Conservation (phyloP, 1,284 basidiomycete genomes). For the Leccinum huronense region DNA sequence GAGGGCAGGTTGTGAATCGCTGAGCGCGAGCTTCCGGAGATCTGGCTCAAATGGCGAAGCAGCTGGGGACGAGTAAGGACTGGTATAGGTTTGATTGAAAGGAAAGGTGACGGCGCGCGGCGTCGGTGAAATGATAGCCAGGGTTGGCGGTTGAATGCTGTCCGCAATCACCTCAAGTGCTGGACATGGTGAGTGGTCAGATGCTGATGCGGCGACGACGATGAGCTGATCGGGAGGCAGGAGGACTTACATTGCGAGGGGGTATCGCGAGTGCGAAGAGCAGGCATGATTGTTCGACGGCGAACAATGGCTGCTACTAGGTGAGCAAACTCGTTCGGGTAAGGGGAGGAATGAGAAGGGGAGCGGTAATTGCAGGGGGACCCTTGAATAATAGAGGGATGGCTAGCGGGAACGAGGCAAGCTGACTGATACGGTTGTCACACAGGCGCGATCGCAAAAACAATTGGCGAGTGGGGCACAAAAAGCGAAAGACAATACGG, state of each 20-base stretch:
- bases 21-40: conserved; percentile 51
- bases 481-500: conserved; percentile 59
- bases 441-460: conserved; percentile 46
- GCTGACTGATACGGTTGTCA: conserved; percentile 46
- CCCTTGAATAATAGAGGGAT: conserved; percentile 46
- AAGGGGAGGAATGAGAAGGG: conserved; percentile 29
- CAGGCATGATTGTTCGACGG: conserved; percentile 62
- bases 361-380: conserved; percentile 32
- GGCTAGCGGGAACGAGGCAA: conserved; percentile 39
- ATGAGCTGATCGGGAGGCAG: conserved; percentile 14
- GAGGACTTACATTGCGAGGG: conserved; percentile 53
- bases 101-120: conserved; percentile 75
- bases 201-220: conserved; percentile 7
- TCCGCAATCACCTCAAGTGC: conserved; percentile 74
- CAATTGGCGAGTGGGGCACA: conserved; percentile 65
- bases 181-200: conserved; percentile 38
- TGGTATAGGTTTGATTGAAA: conserved; percentile 49
- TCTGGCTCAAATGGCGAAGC: conserved; percentile 69
- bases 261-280: conserved; percentile 71
- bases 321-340: conserved; percentile 37
- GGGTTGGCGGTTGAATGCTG: conserved; percentile 53
- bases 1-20: conserved; percentile 41
- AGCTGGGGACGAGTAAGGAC: conserved; percentile 64
- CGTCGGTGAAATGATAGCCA: conserved; percentile 70
- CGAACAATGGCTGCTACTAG: conserved; percentile 33